Conservation (phyloP, 306 rosid genomes). For the Inga laurina region DNA sequence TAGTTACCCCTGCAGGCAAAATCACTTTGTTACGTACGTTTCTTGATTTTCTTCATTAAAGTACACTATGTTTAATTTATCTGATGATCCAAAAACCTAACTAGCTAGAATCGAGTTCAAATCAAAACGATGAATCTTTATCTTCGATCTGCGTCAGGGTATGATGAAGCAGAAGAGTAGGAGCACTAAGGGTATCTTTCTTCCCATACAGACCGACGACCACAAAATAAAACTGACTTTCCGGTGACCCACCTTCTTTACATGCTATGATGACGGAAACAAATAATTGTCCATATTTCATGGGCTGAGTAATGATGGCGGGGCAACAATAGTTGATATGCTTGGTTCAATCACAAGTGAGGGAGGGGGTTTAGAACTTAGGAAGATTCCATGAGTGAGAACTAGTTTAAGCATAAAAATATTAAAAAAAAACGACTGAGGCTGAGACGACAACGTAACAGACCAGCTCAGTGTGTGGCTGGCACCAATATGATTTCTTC, state of each 20-base stretch:
- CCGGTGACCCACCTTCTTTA: slow-evolving; percentile 52
- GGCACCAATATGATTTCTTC: slow-evolving; percentile 47
- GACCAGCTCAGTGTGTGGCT: slow-evolving; percentile 69
- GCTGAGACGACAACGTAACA: slow-evolving; percentile 51
- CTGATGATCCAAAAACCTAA: not conserved
- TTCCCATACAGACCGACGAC: slow-evolving; percentile 39
- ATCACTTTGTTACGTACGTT: not conserved
- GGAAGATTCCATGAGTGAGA: slow-evolving; percentile 75
- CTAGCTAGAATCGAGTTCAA: not conserved
- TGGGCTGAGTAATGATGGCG: slow-evolving; percentile 57
- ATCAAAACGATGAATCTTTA: not conserved
- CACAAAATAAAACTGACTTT: slow-evolving; percentile 15
- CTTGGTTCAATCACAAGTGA: slow-evolving; percentile 40
- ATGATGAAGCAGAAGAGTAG: slow-evolving; percentile 37
- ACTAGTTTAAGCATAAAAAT: slow-evolving; percentile 64
- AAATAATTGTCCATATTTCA: not conserved
- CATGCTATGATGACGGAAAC: slow-evolving; percentile 40
- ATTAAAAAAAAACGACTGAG: slow-evolving; percentile 31
- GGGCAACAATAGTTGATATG: slow-evolving; percentile 37
- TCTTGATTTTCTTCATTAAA: not conserved
- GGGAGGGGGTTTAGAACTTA: slow-evolving; percentile 44
- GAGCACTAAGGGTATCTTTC: slow-evolving; percentile 41
- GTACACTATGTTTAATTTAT: not conserved
- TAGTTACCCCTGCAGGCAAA: not conserved
- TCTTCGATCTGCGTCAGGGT: slow-evolving; percentile 18